Conservation (phyloP, 805 yeast species). For the Candida namnaoensis region DNA sequence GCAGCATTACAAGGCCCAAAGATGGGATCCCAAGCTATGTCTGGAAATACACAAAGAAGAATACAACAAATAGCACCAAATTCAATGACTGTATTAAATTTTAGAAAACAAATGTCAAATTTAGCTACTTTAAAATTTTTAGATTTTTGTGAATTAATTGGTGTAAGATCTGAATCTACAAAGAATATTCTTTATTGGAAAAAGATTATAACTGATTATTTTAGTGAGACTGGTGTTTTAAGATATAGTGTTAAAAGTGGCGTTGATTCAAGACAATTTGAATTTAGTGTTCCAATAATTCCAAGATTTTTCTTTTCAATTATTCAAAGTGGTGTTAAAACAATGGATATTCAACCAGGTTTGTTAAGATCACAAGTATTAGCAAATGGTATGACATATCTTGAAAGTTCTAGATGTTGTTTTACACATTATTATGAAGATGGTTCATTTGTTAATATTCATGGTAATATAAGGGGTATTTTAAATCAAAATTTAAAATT, state of each 20-base stretch:
- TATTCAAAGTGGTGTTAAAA: slow-evolving; percentile 40
- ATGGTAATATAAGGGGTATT: slow-evolving; percentile 52
- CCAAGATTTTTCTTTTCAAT: slow-evolving; percentile 51
- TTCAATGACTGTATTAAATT: slow-evolving; percentile 13
- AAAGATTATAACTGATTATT: slow-evolving; percentile 38
- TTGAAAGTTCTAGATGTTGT: slow-evolving; percentile 43
- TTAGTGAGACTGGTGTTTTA: slow-evolving; percentile 40
- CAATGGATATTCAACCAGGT: slow-evolving; percentile 42
- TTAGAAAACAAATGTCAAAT: slow-evolving; percentile 33
- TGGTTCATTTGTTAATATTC: slow-evolving; percentile 59
- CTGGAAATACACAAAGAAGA: slow-evolving; percentile 13
- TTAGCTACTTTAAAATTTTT: slow-evolving; percentile 41
- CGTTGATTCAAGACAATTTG: slow-evolving; percentile 47
- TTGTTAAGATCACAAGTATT: slow-evolving; percentile 42
- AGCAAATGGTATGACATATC: slow-evolving; percentile 41
- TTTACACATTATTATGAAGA: slow-evolving; percentile 50
- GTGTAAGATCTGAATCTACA: slow-evolving; percentile 32
- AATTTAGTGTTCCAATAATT: slow-evolving; percentile 54
- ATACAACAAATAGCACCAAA: not conserved
- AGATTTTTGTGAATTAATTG: slow-evolving; percentile 38
- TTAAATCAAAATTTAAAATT: slow-evolving; percentile 56
- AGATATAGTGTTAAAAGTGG: slow-evolving; percentile 37
- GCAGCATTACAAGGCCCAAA: slow-evolving; percentile 6
- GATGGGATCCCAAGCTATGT: slow-evolving; percentile 11
- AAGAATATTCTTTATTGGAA: slow-evolving; percentile 42